phyloP scores from a whole-genome alignment of 1,284 basidiomycete genomes.

The Leucoagaricus sp. region DNA sequence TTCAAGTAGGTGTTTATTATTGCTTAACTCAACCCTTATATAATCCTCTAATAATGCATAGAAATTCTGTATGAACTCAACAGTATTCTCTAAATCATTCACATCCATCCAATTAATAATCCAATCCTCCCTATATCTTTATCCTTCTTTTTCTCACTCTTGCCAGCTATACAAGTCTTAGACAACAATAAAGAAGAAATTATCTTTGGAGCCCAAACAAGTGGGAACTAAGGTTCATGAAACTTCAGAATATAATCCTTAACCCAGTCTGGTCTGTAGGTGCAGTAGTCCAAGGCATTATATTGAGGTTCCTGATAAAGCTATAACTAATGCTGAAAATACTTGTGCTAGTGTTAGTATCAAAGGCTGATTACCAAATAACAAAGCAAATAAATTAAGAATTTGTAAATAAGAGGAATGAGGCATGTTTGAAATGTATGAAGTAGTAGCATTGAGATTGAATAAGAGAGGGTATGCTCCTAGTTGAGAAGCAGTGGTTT shows the following conservation, averaged over 20 bases:
- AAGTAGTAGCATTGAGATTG: not conserved
- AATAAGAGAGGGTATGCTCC: constrained; percentile 20
- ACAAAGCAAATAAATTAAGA: constrained; percentile 64
- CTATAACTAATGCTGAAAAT: too few relatives aligned
- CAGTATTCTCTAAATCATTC: constrained; percentile 46
- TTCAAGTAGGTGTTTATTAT: too few relatives aligned
- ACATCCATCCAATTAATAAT: constrained; percentile 32
- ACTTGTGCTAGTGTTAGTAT: too few relatives aligned
- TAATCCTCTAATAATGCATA: constrained; percentile 51
- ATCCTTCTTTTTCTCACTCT: constrained; percentile 22
- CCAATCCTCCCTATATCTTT: constrained; percentile 26
- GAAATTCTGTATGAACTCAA: constrained; percentile 73
- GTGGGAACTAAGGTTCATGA: constrained; percentile 48
- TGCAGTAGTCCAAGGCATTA: too few relatives aligned
- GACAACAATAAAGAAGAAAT: not conserved
- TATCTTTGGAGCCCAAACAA: constrained; percentile 28
- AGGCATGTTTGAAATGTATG: not conserved
- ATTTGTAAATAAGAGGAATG: constrained; percentile 45
- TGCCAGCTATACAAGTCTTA: not conserved
- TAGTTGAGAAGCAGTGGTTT: constrained; percentile 62
- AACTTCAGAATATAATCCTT: constrained; percentile 64
- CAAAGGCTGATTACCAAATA: constrained; percentile 48
- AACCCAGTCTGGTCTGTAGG: constrained; percentile 51
- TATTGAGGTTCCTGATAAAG: too few relatives aligned
- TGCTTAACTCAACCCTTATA: constrained; percentile 27